phyloP scores from a whole-genome alignment of 306 rosid genomes.

The Vigna nakashimae region DNA sequence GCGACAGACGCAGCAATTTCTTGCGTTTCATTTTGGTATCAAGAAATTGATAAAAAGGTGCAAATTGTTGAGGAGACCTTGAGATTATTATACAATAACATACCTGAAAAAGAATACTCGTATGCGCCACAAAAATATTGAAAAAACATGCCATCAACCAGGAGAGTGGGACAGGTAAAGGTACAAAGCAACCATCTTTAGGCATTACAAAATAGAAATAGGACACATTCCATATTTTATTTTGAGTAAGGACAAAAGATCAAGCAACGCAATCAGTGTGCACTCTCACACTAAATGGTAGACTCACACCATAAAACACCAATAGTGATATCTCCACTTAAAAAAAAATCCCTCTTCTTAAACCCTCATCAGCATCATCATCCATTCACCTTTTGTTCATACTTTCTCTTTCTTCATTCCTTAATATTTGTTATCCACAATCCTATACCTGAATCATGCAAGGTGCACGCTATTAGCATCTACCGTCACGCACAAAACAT shows the following conservation, averaged over 20 bases:
- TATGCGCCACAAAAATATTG: background rate
- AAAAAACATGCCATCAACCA: background rate
- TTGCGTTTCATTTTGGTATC: background rate
- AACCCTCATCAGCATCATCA: background rate
- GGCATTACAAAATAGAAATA: background rate
- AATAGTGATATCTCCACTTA: background rate
- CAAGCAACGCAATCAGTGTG: background rate
- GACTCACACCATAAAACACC: conserved; percentile 1
- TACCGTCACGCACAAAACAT: background rate
- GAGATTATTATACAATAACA: background rate
- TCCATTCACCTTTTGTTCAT: background rate
- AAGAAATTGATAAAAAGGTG: background rate
- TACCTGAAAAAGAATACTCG: background rate
- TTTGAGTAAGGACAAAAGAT: background rate
- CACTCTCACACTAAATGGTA: background rate
- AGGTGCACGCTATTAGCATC: background rate
- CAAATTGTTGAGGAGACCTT: background rate
- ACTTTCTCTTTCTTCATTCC: background rate
- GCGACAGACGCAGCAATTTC: background rate
- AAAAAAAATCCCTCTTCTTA: background rate
- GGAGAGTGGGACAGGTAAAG: background rate
- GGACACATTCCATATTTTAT: background rate
- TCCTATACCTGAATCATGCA: background rate
- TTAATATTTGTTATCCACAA: background rate
- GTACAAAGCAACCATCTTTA: background rate